Conservation (phyloP, 2,329 filamentous ascomycete genomes). For the Cytospora schulzeri region DNA sequence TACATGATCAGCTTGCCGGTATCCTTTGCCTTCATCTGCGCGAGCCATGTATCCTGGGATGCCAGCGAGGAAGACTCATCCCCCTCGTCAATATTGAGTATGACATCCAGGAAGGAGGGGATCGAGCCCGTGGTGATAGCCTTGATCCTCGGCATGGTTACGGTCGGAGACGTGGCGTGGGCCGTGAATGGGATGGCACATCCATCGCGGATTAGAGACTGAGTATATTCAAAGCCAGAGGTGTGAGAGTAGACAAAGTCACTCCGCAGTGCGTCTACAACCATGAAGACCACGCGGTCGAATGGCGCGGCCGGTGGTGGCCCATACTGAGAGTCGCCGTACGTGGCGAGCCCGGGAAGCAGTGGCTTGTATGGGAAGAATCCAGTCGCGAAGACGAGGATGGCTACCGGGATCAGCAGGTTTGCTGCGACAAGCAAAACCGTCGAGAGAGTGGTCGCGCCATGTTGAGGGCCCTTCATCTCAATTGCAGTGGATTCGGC, state of each 20-base stretch:
- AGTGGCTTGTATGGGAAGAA: conserved; percentile 99
- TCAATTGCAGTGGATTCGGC: conserved; percentile 21
- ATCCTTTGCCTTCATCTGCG: conserved; percentile 78
- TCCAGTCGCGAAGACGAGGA: conserved; percentile 78
- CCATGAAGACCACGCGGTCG: conserved; percentile 93
- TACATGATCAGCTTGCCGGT: conserved; percentile 86
- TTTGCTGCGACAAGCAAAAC: conserved; percentile 68
- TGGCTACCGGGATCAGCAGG: conserved; percentile 72
- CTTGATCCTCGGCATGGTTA: conserved; percentile 97
- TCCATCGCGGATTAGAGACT: conserved; percentile 85
- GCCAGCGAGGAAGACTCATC: conserved; percentile 88
- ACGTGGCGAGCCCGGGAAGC: conserved; percentile 78
- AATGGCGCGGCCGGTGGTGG: conserved; percentile 70
- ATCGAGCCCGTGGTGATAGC: conserved; percentile 96
- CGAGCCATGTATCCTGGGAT: conserved; percentile 92
- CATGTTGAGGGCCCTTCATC: conserved; percentile 35
- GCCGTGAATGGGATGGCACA: conserved; percentile 91
- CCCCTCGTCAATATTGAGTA: conserved; percentile 93
- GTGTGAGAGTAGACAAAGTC: conserved; percentile 86
- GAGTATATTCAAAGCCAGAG: conserved; percentile 86
- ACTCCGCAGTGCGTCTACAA: conserved; percentile 91
- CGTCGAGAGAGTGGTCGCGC: conserved; percentile 36
- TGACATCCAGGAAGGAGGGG: conserved; percentile 96
- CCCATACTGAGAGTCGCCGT: conserved; percentile 58
- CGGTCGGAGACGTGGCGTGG: conserved; percentile 92